Evolutionary conservation across 2,329 filamentous ascomycete species (phyloP), one percentile per base, ranked within the genome.

Genomic region (Scedosporium boydii): DNA sequence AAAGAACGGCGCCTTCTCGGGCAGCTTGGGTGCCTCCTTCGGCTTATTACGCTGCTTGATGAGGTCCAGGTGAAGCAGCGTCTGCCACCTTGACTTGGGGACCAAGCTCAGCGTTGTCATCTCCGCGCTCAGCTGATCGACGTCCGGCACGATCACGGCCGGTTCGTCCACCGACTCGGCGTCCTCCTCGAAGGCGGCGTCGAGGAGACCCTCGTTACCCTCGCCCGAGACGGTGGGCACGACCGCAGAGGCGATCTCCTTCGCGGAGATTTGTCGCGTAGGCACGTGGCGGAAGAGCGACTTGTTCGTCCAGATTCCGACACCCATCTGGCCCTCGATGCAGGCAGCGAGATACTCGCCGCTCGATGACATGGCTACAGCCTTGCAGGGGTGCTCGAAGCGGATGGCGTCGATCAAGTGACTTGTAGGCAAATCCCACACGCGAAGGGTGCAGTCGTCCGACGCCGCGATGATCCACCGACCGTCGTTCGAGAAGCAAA

Each of bases 291-390:
- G 90, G 79, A 96, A 99, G 1, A 98, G 80, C 0, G 89, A 88
- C 70, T 90, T 90, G 75, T 99, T 99, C 23, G 91, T 97, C 93
- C 95, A 99, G 58, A 99, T 85, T 67, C 91, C 88, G n/a, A 99
- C 88, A 12, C 95, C 95, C 1, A 96, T 83, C 66, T 88, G 86
- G 63, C 88, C 89, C 61, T 91, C 86, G 61, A 92, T 87, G 0
- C 92, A 89, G 3, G 93, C 95, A 3, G 95, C 95, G n/a, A 99
- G 82, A 69, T 92, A 98, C 70, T 99, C 95, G 14, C 93, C 95
- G 0, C 91, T 96, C 1, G 82, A 81, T 0, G 95, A 96, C 79
- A 98, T 96, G 6, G 93, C 86, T 12, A 99, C 79, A 2, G 91
- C 88, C 16, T 87, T 95, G 72, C 93, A 96, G 10, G 88, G 87